Percentiles rank a stretch among this genome's conserved stretches.
Conservation (phyloP, 2,329 filamentous ascomycete species). For the Leptographium flavum region DNA sequence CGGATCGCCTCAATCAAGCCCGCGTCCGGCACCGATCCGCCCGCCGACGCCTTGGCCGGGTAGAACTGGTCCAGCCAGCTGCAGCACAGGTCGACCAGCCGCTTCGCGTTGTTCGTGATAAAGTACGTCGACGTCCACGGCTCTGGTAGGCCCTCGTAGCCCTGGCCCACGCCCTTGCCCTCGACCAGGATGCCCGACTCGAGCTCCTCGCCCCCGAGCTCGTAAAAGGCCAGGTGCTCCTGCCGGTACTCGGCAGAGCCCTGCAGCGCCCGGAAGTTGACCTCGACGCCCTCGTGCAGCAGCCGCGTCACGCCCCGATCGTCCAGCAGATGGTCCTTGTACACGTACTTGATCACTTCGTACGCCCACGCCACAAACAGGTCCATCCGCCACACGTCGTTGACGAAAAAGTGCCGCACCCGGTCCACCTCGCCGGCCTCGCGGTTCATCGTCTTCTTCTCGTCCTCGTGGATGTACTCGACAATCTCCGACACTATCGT, state of each 20-base stretch:
- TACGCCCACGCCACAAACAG: constrained; percentile 68
- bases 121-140: constrained; percentile 72
- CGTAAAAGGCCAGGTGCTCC: constrained; percentile 56
- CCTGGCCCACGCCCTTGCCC: too few relatives aligned
- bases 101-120: constrained; percentile 46
- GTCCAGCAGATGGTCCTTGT: constrained; percentile 45
- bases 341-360: constrained; percentile 59
- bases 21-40: constrained; percentile 17
- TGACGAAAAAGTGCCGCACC: constrained; percentile 76
- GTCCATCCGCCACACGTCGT: constrained; percentile 58
- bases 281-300: constrained; percentile 51
- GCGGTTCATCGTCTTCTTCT: constrained; percentile 52
- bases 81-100: constrained; percentile 42
- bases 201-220: constrained; percentile 52
- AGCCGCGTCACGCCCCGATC: constrained; percentile 38
- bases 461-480: constrained; percentile 59
- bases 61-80: constrained; percentile 39
- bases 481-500: constrained; percentile 63
- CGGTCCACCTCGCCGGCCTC: constrained; percentile 60
- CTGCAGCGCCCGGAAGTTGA: constrained; percentile 56
- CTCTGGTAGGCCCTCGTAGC: constrained; percentile 57
- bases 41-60: constrained; percentile 11
- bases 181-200: constrained; percentile 47
- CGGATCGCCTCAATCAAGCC: constrained; percentile 30
- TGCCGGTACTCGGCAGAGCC: constrained; percentile 57